phyloP scores from a whole-genome alignment of 176 grass and related monocot genomes.

The Oryza meyeriana region DNA sequence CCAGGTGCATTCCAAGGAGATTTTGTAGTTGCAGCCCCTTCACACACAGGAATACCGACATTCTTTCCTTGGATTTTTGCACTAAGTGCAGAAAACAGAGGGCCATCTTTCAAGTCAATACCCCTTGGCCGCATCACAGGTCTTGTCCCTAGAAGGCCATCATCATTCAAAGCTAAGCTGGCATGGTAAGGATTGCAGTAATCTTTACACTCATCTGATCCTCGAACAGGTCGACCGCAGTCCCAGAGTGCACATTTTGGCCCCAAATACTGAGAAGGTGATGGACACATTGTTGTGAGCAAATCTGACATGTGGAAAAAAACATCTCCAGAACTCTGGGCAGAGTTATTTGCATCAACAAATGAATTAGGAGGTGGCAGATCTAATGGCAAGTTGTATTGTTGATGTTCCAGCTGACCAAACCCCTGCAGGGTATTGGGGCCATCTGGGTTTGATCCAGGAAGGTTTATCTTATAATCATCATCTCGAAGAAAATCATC shows the following conservation, averaged over 20 bases:
- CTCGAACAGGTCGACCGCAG: constrained; percentile 67
- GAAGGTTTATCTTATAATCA: constrained; percentile 50
- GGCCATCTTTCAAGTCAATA: constrained; percentile 88
- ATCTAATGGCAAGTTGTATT: constrained; percentile 51
- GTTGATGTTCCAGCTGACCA: constrained; percentile 53
- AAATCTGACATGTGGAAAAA: constrained; percentile 61
- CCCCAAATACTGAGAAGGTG: constrained; percentile 77
- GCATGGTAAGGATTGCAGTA: constrained; percentile 87
- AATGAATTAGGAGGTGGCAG: constrained; percentile 31
- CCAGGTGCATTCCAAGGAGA: constrained; percentile 95
- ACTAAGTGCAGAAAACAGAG: constrained; percentile 80
- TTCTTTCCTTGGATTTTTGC: constrained; percentile 80
- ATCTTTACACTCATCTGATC: constrained; percentile 56
- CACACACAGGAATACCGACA: constrained; percentile 91
- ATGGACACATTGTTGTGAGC: constrained; percentile 66
- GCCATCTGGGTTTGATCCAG: constrained; percentile 34
- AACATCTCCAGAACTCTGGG: constrained; percentile 43
- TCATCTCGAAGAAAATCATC: constrained; percentile 61
- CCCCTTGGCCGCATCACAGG: constrained; percentile 82
- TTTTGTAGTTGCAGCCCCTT: constrained; percentile 88
- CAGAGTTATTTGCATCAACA: constrained; percentile 44
- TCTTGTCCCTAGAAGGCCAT: constrained; percentile 79
- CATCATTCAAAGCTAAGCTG: constrained; percentile 67
- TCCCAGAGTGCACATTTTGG: constrained; percentile 97
- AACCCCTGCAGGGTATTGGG: constrained; percentile 46